phyloP scores from a whole-genome alignment of 139 green algal species.

The Tetraselmis striata region DNA sequence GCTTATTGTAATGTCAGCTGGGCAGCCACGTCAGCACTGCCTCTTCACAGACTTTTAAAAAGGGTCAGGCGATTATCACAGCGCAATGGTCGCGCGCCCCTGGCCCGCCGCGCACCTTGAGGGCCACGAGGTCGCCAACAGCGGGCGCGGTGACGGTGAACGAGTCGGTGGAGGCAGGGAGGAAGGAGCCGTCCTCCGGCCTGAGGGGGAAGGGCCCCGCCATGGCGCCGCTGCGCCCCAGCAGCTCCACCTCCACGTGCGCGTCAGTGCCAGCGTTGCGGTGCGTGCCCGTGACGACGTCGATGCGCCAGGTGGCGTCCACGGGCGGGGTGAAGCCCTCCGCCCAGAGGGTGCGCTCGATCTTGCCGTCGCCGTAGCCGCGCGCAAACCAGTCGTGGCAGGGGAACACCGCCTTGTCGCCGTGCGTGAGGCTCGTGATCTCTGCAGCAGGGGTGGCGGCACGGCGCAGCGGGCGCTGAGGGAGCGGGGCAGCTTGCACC shows the following conservation, averaged over 20 bases:
- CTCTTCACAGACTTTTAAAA: too few relatives aligned
- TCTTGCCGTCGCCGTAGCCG: background rate
- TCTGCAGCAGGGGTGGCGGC: too few relatives aligned
- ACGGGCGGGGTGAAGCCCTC: background rate
- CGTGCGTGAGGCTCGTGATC: background rate
- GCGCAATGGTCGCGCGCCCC: too few relatives aligned
- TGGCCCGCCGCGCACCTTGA: background rate
- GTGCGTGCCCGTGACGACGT: background rate
- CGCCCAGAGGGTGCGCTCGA: background rate
- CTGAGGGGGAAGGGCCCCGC: background rate
- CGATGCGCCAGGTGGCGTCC: background rate
- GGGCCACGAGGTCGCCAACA: background rate
- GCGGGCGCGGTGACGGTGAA: background rate
- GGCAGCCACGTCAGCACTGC: too few relatives aligned
- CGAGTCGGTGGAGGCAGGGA: background rate
- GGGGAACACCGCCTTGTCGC: background rate
- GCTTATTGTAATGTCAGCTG: too few relatives aligned
- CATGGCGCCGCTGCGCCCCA: background rate
- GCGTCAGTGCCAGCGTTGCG: background rate
- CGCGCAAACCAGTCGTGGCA: background rate
- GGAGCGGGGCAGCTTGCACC: too few relatives aligned
- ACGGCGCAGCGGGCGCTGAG: too few relatives aligned
- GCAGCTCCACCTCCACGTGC: background rate
- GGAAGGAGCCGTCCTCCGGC: background rate
- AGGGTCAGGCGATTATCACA: too few relatives aligned